A percentile compares a stretch with the other conserved stretches of the same genome.
Conservation (phyloP, 1,139 yeast genomes). For the Protomyces macrosporus region DNA sequence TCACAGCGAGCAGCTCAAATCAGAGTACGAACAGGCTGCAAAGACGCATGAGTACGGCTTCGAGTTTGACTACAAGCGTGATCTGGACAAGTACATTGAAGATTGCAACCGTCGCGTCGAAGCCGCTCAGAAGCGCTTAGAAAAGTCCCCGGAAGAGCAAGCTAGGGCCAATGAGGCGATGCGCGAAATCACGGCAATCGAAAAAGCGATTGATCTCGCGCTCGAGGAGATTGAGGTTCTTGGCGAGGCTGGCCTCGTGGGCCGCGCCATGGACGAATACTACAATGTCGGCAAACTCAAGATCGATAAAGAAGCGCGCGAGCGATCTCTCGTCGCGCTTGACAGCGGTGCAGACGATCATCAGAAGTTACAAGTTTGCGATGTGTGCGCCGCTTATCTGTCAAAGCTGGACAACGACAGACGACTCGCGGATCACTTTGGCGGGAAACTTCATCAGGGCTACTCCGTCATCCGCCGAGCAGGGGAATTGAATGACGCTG, state of each 20-base stretch:
- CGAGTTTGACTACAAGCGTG: conserved; percentile 48
- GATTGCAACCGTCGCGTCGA: conserved; percentile 67
- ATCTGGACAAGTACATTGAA: conserved; percentile 51
- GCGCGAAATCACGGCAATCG: conserved; percentile 61
- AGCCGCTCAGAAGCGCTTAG: conserved; percentile 61
- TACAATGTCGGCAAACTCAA: conserved; percentile 44
- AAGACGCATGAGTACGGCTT: conserved; percentile 57
- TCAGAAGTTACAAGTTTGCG: conserved; percentile 87
- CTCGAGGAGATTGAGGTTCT: conserved; percentile 63
- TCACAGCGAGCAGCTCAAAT: conserved; percentile 69
- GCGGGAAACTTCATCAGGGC: conserved; percentile 49
- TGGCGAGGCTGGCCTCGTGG: conserved; percentile 48
- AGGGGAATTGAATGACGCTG: conserved; percentile 12
- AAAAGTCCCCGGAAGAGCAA: conserved; percentile 73
- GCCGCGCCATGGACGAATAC: conserved; percentile 49
- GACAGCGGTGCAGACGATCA: conserved; percentile 41
- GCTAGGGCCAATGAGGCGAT: conserved; percentile 41
- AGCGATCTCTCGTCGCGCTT: conserved; percentile 33
- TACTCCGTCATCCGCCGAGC: conserved; percentile 24
- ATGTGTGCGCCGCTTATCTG: conserved; percentile 83
- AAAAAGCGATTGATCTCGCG: conserved; percentile 61
- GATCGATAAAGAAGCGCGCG: conserved; percentile 32
- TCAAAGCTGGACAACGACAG: conserved; percentile 84
- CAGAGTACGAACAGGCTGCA: conserved; percentile 59
- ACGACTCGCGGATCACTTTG: conserved; percentile 83